Conservation (phyloP, 805 yeast genomes). For the Ogataea trehalophila region DNA sequence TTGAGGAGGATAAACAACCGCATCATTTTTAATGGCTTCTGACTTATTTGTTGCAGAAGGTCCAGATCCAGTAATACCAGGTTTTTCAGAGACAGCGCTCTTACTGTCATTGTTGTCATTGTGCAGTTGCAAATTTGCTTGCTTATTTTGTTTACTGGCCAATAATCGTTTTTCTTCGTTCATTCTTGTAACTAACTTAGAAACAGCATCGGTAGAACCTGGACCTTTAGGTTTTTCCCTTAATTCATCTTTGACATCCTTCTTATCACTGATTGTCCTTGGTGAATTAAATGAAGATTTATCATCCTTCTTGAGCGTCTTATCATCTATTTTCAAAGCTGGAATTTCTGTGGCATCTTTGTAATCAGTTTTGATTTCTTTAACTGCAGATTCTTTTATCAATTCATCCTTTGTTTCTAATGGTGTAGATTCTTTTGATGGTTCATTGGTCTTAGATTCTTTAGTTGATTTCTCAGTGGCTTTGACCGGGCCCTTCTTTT, state of each 20-base stretch:
- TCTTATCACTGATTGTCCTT: not conserved
- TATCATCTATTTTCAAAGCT: not conserved
- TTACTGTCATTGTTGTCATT: not conserved
- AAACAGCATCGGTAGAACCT: not conserved
- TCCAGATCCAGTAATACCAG: not conserved
- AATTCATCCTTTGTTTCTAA: not conserved
- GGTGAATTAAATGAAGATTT: not conserved
- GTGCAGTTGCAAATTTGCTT: not conserved
- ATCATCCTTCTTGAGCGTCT: no score
- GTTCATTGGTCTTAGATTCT: not conserved
- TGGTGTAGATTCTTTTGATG: not conserved
- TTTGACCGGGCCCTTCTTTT: slow-evolving; percentile 5
- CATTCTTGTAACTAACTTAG: not conserved
- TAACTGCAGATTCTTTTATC: not conserved
- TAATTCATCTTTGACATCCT: not conserved
- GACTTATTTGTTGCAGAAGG: not conserved
- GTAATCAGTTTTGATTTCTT: not conserved
- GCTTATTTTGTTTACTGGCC: not conserved
- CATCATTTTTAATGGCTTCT: not conserved
- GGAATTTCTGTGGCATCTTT: not conserved
- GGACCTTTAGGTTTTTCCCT: not conserved
- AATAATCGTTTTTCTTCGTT: not conserved
- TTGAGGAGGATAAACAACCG: no score
- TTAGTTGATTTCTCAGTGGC: not conserved
- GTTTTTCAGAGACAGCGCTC: no score